Conservation (phyloP, 108 stramenopile species). For the Pseudonitzschia multistriata region DNA sequence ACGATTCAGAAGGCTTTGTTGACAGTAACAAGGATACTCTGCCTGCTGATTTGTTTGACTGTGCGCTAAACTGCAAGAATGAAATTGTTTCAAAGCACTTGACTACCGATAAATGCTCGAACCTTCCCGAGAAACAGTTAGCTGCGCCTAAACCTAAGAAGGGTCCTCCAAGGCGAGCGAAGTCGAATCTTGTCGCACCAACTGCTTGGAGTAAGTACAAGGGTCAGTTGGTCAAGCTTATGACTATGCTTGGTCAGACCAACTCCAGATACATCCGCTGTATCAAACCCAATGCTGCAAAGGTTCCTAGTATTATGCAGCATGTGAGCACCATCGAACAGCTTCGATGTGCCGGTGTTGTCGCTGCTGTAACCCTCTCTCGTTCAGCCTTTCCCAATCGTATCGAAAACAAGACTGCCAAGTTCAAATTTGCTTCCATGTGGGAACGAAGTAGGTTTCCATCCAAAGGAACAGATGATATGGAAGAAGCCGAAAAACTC, state of each 20-base stretch:
- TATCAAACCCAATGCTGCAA: conserved; percentile 83
- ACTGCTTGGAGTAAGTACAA: conserved; percentile 85
- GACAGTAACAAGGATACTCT: conserved; percentile 88
- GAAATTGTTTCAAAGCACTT: conserved; percentile 53
- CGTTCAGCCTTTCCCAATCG: conserved; percentile 96
- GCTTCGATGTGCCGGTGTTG: conserved; percentile 95
- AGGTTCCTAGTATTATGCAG: conserved; percentile 79
- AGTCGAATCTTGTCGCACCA: conserved; percentile 51
- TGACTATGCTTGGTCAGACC: conserved; percentile 64
- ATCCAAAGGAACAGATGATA: conserved; percentile 30
- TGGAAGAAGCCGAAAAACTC: conserved; percentile 33
- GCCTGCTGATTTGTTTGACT: conserved; percentile 67
- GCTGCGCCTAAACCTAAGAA: not conserved
- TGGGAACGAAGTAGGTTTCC: conserved; percentile 44
- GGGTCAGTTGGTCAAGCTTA: conserved; percentile 70
- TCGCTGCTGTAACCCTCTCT: conserved; percentile 91
- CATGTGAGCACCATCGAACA: conserved; percentile 86
- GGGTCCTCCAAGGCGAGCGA: conserved; percentile 48
- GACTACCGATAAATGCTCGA: conserved; percentile 36
- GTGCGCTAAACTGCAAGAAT: conserved; percentile 59
- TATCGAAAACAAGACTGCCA: conserved; percentile 77
- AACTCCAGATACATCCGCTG: conserved; percentile 87
- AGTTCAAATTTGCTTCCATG: conserved; percentile 60
- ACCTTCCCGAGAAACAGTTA: conserved; percentile 21
- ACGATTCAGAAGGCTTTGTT: conserved; percentile 85